These are phyloP conservation scores for Aspergillus sp. DNA, from an alignment of 2,329 filamentous ascomycete genomes.

Conservation along the genomic window DNA sequence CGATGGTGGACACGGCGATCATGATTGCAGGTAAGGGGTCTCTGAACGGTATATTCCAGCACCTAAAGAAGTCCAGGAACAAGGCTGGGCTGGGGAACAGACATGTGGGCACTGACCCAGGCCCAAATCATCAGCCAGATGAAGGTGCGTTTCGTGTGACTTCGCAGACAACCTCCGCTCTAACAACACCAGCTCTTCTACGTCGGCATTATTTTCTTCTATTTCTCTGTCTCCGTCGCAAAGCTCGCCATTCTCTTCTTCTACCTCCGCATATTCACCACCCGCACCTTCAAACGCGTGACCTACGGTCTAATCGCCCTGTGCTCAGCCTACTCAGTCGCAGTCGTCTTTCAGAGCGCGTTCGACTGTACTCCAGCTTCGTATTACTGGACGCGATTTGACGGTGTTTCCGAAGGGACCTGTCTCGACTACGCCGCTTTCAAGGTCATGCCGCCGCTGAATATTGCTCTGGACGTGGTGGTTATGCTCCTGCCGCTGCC, in stretches of 20 bases:
- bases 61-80: neutral
- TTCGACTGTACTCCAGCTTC: neutral
- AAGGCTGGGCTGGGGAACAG: conserved; percentile 1
- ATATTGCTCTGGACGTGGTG: conserved; percentile 1
- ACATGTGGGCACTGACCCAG: conserved; percentile 6
- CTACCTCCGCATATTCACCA: conserved; percentile 12
- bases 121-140: neutral
- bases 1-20: neutral
- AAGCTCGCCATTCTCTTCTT: conserved; percentile 11
- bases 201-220: conserved; percentile 7
- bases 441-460: conserved; percentile 2
- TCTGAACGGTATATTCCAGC: neutral
- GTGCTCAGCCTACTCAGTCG: neutral
- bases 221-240: neutral
- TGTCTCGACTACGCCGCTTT: conserved; percentile 2
- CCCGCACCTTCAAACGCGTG: neutral
- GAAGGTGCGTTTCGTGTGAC: neutral
- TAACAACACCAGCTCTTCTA: conserved; percentile 2
- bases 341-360: neutral
- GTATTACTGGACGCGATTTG: conserved; percentile 9
- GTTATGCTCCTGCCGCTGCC: conserved; percentile 6
- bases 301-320: neutral
- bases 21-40: neutral
- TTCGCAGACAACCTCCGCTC: neutral
- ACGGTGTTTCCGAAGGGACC: neutral